phyloP scores from a whole-genome alignment of 495 filamentous ascomycete species.

The Penicillium paxilli region DNA sequence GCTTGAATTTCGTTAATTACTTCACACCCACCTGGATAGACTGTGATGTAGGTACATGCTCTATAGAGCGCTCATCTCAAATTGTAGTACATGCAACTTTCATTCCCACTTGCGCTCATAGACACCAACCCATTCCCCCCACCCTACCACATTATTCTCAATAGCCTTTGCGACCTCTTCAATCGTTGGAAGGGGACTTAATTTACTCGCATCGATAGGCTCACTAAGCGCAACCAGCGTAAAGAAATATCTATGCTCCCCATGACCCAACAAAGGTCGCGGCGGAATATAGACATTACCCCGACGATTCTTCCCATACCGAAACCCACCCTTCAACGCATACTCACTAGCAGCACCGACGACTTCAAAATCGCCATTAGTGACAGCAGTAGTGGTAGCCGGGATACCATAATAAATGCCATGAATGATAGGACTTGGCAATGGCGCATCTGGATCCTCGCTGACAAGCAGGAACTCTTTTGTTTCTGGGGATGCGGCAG shows the following conservation, averaged over 20 bases:
- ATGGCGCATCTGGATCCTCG: slow-evolving; percentile 52
- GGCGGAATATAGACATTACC: slow-evolving; percentile 41
- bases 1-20: no score
- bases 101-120: slow-evolving; percentile 40
- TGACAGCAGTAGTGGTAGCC: slow-evolving; percentile 33
- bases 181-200: slow-evolving; percentile 21
- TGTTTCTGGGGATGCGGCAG: slow-evolving; percentile 28
- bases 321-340: slow-evolving; percentile 44
- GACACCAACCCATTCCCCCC: slow-evolving; percentile 53
- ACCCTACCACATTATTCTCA: slow-evolving; percentile 48
- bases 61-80: no score
- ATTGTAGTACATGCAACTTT: neutral
- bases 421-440: slow-evolving; percentile 46
- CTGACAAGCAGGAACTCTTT: slow-evolving; percentile 49
- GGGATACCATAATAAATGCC: slow-evolving; percentile 48
- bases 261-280: slow-evolving; percentile 44
- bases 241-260: slow-evolving; percentile 52
- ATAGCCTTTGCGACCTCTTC: slow-evolving; percentile 38
- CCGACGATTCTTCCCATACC: slow-evolving; percentile 42
- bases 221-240: slow-evolving; percentile 46
- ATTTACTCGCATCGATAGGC: slow-evolving; percentile 28
- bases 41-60: no score
- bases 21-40: no score
- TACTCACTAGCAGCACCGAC: slow-evolving; percentile 15
- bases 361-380: slow-evolving; percentile 35